These are phyloP conservation scores for Debaryomyces sp. DNA, from an alignment of 1,139 yeast genomes.

Conservation along the genomic window DNA sequence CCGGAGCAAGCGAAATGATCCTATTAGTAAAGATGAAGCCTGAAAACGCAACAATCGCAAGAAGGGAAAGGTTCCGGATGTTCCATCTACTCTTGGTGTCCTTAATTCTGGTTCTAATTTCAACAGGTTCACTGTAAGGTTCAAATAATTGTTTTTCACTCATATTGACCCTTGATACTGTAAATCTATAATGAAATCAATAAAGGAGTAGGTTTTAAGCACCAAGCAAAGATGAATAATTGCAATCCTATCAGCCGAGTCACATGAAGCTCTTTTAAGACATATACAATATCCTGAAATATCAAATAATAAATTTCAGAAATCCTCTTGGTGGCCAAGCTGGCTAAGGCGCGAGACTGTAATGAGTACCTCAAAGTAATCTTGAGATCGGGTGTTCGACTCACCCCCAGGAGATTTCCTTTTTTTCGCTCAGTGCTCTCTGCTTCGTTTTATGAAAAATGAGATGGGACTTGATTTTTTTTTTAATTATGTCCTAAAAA, in stretches of 20 bases:
- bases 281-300: not conserved
- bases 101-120: not conserved
- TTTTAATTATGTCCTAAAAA: constrained; percentile 5
- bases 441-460: not conserved
- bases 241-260: not conserved
- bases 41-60: not conserved
- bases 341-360: constrained; percentile 86
- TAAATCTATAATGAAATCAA: not conserved
- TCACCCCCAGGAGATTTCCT: constrained; percentile 75
- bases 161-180: not conserved
- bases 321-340: constrained; percentile 73
- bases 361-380: constrained; percentile 55
- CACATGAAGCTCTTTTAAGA: not conserved
- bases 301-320: not conserved
- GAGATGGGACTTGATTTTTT: constrained; percentile 8
- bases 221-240: not conserved
- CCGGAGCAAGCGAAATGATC: not conserved
- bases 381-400: constrained; percentile 87
- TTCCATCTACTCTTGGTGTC: not conserved
- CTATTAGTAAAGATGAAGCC: not conserved
- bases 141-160: not conserved
- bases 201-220: not conserved
- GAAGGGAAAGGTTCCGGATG: not conserved
- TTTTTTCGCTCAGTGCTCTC: constrained; percentile 29
- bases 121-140: not conserved